Percentiles rank a stretch among this genome's conserved stretches.
phyloP scores from a whole-genome alignment of 2,329 filamentous ascomycete genomes.

The Neonectria sp. region DNA sequence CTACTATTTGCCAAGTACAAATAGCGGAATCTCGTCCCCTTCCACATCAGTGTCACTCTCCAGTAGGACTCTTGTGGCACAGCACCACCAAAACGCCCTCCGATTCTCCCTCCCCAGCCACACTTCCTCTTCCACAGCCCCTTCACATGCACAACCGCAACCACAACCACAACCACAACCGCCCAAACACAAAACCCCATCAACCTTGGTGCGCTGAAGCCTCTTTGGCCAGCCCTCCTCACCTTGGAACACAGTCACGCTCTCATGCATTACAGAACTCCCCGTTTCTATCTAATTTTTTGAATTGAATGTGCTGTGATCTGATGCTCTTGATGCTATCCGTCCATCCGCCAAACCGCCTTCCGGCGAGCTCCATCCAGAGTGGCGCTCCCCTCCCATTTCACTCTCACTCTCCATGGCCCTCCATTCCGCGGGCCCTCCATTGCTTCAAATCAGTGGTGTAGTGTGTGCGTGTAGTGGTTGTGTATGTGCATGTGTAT shows the following conservation, averaged over 20 bases:
- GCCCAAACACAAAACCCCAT: conserved; percentile 1
- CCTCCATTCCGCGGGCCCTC: conserved; percentile 41
- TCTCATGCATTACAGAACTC: background rate
- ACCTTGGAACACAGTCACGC: background rate
- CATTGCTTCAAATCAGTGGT: conserved; percentile 35
- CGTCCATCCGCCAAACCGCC: conserved; percentile 45
- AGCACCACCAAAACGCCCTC: background rate
- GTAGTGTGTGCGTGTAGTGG: conserved; percentile 27
- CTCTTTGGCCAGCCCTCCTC: background rate
- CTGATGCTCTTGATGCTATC: conserved; percentile 47
- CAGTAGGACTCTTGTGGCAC: background rate
- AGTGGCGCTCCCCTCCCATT: conserved; percentile 38
- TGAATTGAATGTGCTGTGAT: conserved; percentile 45
- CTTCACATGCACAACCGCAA: conserved; percentile 6
- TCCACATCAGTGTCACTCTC: background rate
- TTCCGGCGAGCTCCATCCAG: conserved; percentile 31
- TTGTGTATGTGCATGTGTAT: conserved; percentile 33
- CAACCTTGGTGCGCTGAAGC: background rate
- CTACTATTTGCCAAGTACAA: background rate
- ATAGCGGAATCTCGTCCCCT: background rate
- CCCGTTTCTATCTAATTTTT: conserved; percentile 45
- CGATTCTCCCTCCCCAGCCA: background rate
- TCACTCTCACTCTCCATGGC: conserved; percentile 40
- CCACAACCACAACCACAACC: conserved; percentile 8
- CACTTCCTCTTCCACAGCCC: background rate